Conservation (phyloP, 352 stramenopile species). For the Phytophthora vignae region DNA sequence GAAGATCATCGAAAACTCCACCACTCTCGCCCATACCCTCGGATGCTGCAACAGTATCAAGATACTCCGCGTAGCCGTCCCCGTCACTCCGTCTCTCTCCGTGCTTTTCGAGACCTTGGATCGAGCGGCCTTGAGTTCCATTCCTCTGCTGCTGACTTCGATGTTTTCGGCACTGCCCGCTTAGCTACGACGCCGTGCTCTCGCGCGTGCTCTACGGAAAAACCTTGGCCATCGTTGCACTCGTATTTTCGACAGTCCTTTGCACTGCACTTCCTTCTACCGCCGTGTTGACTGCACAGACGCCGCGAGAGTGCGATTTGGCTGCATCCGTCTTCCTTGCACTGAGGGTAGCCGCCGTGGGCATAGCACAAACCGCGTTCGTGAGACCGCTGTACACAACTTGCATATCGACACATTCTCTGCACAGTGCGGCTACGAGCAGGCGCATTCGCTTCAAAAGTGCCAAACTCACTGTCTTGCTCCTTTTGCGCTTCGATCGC, state of each 20-base stretch:
- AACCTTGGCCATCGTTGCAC: background rate
- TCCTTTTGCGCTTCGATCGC: background rate
- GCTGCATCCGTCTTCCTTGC: constrained; percentile 16
- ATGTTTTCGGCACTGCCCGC: no score
- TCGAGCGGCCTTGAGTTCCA: no score
- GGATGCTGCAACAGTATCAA: no score
- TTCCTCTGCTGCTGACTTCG: no score
- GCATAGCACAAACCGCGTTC: constrained; percentile 8
- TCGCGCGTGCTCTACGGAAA: no score
- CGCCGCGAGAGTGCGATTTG: background rate
- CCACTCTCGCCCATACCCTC: no score
- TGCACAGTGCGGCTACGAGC: background rate
- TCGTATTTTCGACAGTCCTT: constrained; percentile 3
- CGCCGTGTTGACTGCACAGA: constrained; percentile 11
- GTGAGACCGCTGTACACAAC: background rate
- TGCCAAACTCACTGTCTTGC: no score
- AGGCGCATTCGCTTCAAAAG: background rate
- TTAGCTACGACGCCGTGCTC: no score
- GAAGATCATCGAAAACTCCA: no score
- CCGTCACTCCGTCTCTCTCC: no score
- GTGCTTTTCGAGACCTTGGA: no score
- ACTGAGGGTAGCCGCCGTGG: constrained; percentile 16
- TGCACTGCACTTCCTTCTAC: constrained; percentile 6
- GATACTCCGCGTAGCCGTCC: no score
- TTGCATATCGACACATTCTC: constrained; percentile 2